Conservation (phyloP, 768 basidiomycete genomes). For the Russula abietina region DNA sequence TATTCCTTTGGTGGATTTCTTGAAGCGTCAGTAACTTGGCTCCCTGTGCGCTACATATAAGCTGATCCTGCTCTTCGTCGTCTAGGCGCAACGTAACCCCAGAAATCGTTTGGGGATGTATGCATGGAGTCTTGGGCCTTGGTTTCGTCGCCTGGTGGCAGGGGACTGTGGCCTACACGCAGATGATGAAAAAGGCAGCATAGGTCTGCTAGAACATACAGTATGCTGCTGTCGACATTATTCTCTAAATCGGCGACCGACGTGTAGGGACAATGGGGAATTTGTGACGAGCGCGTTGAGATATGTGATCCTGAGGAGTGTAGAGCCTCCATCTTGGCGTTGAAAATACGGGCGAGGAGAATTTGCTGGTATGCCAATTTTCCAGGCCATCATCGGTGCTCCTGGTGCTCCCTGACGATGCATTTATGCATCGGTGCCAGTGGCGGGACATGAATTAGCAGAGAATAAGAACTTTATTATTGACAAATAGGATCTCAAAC, state of each 20-base stretch:
- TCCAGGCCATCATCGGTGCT: not conserved
- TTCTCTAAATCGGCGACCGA: not conserved
- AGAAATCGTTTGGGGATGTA: conserved; percentile 63
- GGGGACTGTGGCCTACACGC: conserved; percentile 47
- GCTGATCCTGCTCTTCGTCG: not conserved
- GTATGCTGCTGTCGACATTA: not conserved
- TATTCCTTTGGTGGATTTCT: conserved; percentile 53
- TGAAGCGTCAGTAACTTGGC: conserved; percentile 48
- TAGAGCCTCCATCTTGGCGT: not conserved
- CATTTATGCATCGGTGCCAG: not conserved
- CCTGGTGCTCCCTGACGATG: not conserved
- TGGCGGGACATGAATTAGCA: conserved; percentile 1
- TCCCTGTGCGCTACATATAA: not conserved
- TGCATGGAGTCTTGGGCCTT: conserved; percentile 67
- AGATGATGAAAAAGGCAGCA: conserved; percentile 9
- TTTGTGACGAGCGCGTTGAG: not conserved
- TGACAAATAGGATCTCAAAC: not conserved
- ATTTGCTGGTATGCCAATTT: not conserved
- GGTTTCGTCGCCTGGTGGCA: conserved; percentile 83
- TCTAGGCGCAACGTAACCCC: conserved; percentile 59
- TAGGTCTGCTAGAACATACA: not conserved
- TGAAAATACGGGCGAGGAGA: not conserved
- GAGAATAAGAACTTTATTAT: not conserved
- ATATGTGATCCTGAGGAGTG: not conserved
- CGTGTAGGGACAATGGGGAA: not conserved